phyloP scores from a whole-genome alignment of 108 stramenopile genomes.

The Aurantiochytrium sp. region DNA sequence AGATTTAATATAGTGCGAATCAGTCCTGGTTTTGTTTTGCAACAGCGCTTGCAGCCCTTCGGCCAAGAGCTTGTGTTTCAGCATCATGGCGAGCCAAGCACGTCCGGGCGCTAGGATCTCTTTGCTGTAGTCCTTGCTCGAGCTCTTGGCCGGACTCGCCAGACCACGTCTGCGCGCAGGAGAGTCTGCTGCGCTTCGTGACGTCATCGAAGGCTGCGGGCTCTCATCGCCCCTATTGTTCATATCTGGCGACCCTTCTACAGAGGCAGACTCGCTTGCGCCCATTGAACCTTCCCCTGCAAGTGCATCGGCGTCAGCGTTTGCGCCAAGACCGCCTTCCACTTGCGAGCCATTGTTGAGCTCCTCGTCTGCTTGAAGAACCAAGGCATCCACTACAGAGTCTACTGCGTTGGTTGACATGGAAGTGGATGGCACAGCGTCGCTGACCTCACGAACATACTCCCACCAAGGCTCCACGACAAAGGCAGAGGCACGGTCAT shows the following conservation, averaged over 20 bases:
- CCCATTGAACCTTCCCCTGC: too few species aligned
- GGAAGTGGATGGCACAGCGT: neutral
- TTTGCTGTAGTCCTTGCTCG: neutral
- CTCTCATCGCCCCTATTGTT: too few species aligned
- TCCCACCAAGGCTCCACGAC: neutral
- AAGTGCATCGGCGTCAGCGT: too few species aligned
- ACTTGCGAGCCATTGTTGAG: neutral
- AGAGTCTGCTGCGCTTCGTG: too few species aligned
- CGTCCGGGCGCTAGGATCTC: neutral
- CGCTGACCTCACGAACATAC: neutral
- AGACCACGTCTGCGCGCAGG: too few species aligned
- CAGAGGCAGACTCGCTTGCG: too few species aligned
- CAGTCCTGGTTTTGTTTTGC: neutral
- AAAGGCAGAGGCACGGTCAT: neutral
- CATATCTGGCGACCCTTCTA: too few species aligned
- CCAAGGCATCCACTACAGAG: neutral
- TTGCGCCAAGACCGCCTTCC: too few species aligned
- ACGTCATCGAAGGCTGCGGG: too few species aligned
- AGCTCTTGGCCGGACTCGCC: too few species aligned
- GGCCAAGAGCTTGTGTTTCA: neutral
- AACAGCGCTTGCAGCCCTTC: neutral
- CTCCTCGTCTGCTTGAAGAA: neutral
- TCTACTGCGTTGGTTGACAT: neutral
- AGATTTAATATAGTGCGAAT: neutral
- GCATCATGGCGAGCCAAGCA: constrained; percentile 15